A percentile compares a stretch with the other conserved stretches of the same genome.
phyloP scores from a whole-genome alignment of 495 filamentous ascomycete genomes.

The Penicillium parvum region DNA sequence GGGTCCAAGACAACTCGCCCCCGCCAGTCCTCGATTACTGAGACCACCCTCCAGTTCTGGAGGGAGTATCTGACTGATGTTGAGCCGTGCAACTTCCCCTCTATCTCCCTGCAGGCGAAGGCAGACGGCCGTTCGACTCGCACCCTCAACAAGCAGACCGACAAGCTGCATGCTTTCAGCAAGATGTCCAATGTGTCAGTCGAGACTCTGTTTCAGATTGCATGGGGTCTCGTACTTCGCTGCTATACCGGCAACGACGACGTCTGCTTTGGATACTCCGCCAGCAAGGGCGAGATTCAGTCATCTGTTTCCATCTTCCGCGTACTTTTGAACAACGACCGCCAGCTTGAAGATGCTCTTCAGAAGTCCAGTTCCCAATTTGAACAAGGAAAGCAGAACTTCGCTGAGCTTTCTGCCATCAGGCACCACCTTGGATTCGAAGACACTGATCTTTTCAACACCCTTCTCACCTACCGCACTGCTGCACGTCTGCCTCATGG shows the following conservation, averaged over 20 bases:
- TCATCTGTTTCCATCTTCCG: constrained; percentile 28
- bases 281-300: constrained; percentile 21
- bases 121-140: constrained; percentile 9
- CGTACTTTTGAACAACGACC: constrained; percentile 31
- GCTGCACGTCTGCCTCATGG: constrained; percentile 9
- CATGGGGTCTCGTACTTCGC: constrained; percentile 52
- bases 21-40: constrained; percentile 8
- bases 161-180: constrained; percentile 36
- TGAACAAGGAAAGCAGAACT: constrained; percentile 31
- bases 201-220: constrained; percentile 39
- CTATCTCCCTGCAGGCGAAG: constrained; percentile 20
- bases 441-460: constrained; percentile 48
- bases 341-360: constrained; percentile 32
- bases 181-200: constrained; percentile 25
- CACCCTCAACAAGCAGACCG: constrained; percentile 24
- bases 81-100: constrained; percentile 52
- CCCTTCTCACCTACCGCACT: constrained; percentile 38
- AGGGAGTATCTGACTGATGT: constrained; percentile 45
- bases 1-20: constrained; percentile 9
- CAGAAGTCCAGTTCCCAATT: constrained; percentile 32
- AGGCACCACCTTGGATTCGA: constrained; percentile 35
- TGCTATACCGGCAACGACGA: constrained; percentile 50
- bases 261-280: constrained; percentile 50
- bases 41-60: constrained; percentile 44
- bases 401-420: constrained; percentile 35